Evolutionary conservation across 2,329 filamentous ascomycete genomes (phyloP), one percentile per base, ranked within the genome.

Genomic region (Lasiodiplodia citricola): DNA sequence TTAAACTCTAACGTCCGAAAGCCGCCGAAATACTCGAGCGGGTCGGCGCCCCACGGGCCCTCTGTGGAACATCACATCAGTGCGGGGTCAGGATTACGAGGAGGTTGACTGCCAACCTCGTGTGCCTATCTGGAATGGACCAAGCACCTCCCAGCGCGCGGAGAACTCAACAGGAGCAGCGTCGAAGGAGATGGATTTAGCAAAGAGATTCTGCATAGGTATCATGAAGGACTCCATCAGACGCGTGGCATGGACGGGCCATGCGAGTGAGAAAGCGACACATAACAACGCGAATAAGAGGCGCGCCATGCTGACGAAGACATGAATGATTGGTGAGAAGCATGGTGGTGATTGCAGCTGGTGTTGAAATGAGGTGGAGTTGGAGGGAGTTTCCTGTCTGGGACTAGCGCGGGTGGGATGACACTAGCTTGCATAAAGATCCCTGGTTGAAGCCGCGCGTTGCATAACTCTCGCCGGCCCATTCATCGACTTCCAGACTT

Each of bases 51-150:
- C 87, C 87, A 89, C 31, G 84, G 78, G 25, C 85, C 85, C 77
- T 88, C 87, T 87, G 68, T 37, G 56, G 1, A 28, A 37, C 25
- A 68, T 68, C 52, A 68, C 50, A 64, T 56, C 21, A 18, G 14
- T 16, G 18, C 28, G n/a, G 25, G 31, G 63, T 44, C 50, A 62
- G 72, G 72, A 63, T 62, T 51, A 70, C 65, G 64, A 60, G 60
- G 16, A 28, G 6, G 50, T 3, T 52, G 21, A 11, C 23, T 7
- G 67, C 81, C 73, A 81, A 84, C 86, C 86, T 85, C 87, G 80
- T 67, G 86, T 89, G 70, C 87, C 87, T 68, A 86, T 83, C 71
- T 85, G 83, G 72, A 88, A 89, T 8, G 87, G 87, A 3, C 87
- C 87, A 25, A 89, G 78, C 25, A 87, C 73, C 65, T 87, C 76